Conservation (phyloP, 1,139 yeast genomes). For the Hyphopichia wangnamkhiaoensis region DNA sequence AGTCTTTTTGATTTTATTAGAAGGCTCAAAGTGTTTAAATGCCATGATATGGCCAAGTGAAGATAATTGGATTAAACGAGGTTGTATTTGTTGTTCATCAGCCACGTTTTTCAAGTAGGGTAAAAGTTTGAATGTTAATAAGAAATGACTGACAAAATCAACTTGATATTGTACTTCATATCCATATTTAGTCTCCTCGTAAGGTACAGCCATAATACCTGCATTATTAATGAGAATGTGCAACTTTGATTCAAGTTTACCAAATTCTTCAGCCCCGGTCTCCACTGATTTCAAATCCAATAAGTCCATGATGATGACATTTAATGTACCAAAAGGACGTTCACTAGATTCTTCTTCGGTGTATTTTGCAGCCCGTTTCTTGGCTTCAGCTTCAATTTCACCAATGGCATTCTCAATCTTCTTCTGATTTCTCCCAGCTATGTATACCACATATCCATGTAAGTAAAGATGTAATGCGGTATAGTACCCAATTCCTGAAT, state of each 20-base stretch:
- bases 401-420: slow-evolving; percentile 58
- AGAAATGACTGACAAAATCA: slow-evolving; percentile 35
- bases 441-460: slow-evolving; percentile 75
- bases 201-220: slow-evolving; percentile 44
- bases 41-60: slow-evolving; percentile 36
- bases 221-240: slow-evolving; percentile 44
- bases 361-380: slow-evolving; percentile 20
- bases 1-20: slow-evolving; percentile 20
- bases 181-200: slow-evolving; percentile 35
- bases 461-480: slow-evolving; percentile 73
- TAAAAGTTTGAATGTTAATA: slow-evolving; percentile 32
- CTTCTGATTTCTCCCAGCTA: slow-evolving; percentile 67
- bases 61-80: slow-evolving; percentile 36
- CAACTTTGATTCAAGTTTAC: slow-evolving; percentile 24
- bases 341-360: slow-evolving; percentile 13
- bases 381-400: slow-evolving; percentile 57
- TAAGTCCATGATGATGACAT: slow-evolving; percentile 34
- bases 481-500: slow-evolving; percentile 77
- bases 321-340: slow-evolving; percentile 27
- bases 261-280: slow-evolving; percentile 28
- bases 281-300: slow-evolving; percentile 31
- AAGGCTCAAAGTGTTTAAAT: slow-evolving; percentile 25
- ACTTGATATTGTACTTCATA: slow-evolving; percentile 47
- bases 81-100: slow-evolving; percentile 17
- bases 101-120: slow-evolving; percentile 27